Evolutionary conservation across 2,329 filamentous ascomycete species (phyloP).

Genomic region (Chaetomium sp.): DNA sequence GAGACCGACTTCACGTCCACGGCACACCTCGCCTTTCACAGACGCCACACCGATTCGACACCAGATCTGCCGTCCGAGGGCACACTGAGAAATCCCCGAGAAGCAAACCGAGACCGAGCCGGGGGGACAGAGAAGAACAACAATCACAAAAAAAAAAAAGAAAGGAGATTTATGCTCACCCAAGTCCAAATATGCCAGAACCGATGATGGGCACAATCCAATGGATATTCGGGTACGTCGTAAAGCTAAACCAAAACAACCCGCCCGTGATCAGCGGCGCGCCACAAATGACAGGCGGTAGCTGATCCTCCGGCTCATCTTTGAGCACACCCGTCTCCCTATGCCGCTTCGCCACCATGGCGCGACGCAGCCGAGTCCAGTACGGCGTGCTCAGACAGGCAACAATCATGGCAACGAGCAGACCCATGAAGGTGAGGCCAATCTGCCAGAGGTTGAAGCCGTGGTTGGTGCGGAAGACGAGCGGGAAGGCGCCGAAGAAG

Average conservation of each 20-base stretch:
- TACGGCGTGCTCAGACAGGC: conserved; percentile 59
- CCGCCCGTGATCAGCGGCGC: conserved; percentile 70
- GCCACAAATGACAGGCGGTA: conserved; percentile 71
- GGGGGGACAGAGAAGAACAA: not conserved
- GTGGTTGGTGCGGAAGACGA: conserved; percentile 70
- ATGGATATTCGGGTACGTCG: conserved; percentile 65
- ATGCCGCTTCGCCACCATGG: conserved; percentile 49
- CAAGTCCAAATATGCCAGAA: conserved; percentile 62
- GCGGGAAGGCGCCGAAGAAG: conserved; percentile 81
- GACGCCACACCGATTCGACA: too few species aligned
- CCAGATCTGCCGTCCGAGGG: too few species aligned
- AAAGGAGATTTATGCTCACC: conserved; percentile 42
- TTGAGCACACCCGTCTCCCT: conserved; percentile 46
- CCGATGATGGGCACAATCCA: conserved; percentile 74
- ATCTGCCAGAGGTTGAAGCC: conserved; percentile 72
- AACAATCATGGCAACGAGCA: conserved; percentile 60
- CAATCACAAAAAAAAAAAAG: conserved; percentile 2
- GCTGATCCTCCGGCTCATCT: conserved; percentile 79
- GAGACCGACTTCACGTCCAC: too few species aligned
- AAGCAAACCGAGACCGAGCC: not conserved
- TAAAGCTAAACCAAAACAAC: conserved; percentile 87
- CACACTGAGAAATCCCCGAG: too few species aligned
- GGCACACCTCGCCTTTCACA: too few species aligned
- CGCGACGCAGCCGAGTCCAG: conserved; percentile 55
- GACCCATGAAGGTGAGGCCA: conserved; percentile 71